Evolutionary conservation across 2,329 filamentous ascomycete genomes (phyloP).

Genomic region (Triangularia verruculosa): DNA sequence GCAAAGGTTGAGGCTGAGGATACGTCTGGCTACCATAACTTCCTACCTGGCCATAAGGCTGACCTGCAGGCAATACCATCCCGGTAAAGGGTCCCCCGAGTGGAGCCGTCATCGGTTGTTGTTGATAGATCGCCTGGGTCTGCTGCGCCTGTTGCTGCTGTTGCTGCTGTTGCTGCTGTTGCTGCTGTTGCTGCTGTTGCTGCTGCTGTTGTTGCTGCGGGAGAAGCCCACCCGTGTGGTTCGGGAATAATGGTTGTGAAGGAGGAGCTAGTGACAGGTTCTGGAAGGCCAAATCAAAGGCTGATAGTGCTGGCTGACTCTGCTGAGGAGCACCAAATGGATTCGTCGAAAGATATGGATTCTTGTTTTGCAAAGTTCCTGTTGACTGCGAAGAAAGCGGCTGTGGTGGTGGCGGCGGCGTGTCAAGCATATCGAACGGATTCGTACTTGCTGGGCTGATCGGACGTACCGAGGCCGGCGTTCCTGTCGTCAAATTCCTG

Average conservation of each 20-base stretch:
- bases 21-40: conserved; percentile 46
- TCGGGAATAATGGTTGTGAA: conserved; percentile 63
- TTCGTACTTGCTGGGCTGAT: conserved; percentile 51
- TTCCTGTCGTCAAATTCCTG: conserved; percentile 48
- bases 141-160: conserved; percentile 22
- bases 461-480: conserved; percentile 38
- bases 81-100: conserved; percentile 34
- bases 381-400: conserved; percentile 65
- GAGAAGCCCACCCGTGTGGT: conserved; percentile 62
- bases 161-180: conserved; percentile 25
- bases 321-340: conserved; percentile 61
- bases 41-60: conserved; percentile 37
- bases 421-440: conserved; percentile 68
- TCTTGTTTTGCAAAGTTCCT: conserved; percentile 57
- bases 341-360: conserved; percentile 62
- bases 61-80: conserved; percentile 41
- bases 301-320: conserved; percentile 31
- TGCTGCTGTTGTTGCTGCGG: conserved; percentile 30
- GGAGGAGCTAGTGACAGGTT: conserved; percentile 63
- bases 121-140: conserved; percentile 43
- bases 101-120: conserved; percentile 35
- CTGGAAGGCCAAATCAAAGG: conserved; percentile 69
- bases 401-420: conserved; percentile 47
- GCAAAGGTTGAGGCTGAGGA: conserved; percentile 37
- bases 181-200: conserved; percentile 28